Conservation (phyloP, 23 red algal genomes). For the Cyanidioschyzon merolae region DNA sequence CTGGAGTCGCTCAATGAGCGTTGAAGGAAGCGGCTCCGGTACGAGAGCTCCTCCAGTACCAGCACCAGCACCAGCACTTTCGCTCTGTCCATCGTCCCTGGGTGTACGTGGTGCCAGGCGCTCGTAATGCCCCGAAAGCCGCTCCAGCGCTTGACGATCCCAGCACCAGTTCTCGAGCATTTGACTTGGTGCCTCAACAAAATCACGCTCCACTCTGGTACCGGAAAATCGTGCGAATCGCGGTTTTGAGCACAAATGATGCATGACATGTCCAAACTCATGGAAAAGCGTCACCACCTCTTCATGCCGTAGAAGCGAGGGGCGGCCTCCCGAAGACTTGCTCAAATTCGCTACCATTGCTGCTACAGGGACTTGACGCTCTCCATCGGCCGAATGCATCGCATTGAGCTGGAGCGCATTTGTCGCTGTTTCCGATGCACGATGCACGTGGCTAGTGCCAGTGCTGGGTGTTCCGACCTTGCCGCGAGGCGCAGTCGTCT, state of each 20-base stretch:
- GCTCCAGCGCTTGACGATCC: slow-evolving; percentile 17
- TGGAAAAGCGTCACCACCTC: slow-evolving; percentile 81
- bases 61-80: too few species aligned
- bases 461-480: not conserved
- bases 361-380: slow-evolving; percentile 7
- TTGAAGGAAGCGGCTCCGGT: not conserved
- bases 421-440: not conserved
- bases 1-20: not conserved
- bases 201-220: slow-evolving; percentile 70
- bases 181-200: slow-evolving; percentile 83
- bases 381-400: too few species aligned
- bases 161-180: slow-evolving; percentile 57
- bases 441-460: not conserved
- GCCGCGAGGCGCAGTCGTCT: not conserved
- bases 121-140: slow-evolving; percentile 16
- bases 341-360: slow-evolving; percentile 13
- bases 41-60: not conserved
- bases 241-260: slow-evolving; percentile 65
- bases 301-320: slow-evolving; percentile 37
- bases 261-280: slow-evolving; percentile 86
- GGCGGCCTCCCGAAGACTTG: slow-evolving; percentile 3
- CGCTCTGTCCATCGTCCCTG: too few species aligned
- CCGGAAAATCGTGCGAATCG: slow-evolving; percentile 74
- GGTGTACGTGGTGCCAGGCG: not conserved
- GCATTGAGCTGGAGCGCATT: too few species aligned